phyloP scores from a whole-genome alignment of 2,329 filamentous ascomycete species.

The Ophiocordyceps camponoti-leonardi region DNA sequence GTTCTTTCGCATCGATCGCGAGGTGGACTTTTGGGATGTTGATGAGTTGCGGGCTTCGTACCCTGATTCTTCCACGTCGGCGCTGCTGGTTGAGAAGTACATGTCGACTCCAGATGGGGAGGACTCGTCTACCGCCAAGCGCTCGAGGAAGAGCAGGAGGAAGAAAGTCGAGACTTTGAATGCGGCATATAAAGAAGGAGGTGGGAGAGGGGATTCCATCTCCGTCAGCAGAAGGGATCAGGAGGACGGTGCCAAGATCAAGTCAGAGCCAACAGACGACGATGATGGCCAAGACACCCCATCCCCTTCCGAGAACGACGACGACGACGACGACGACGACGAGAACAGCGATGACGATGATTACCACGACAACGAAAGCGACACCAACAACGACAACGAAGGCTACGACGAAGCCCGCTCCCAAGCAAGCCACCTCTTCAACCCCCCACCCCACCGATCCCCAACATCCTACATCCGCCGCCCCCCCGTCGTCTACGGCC shows the following conservation, averaged over 20 bases:
- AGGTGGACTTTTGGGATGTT: slow-evolving; percentile 14
- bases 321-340: neutral
- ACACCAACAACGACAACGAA: no score
- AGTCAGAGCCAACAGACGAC: neutral
- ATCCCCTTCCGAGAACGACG: neutral
- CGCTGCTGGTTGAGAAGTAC: slow-evolving; percentile 3
- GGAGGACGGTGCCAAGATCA: neutral
- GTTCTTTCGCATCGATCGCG: slow-evolving; percentile 12
- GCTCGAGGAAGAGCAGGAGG: neutral
- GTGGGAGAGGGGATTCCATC: neutral
- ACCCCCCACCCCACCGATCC: neutral
- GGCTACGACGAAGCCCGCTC: no score
- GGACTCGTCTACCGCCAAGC: neutral
- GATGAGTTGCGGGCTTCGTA: slow-evolving; percentile 4
- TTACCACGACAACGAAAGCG: no score
- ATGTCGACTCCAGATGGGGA: neutral
- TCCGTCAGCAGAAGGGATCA: neutral
- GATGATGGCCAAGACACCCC: no score
- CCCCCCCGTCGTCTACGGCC: slow-evolving; percentile 24
- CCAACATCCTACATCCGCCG: slow-evolving; percentile 9
- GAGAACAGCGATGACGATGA: no score
- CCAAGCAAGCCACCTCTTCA: neutral
- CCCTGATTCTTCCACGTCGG: neutral
- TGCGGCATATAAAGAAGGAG: neutral
- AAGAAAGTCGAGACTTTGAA: no score